These are phyloP conservation scores for Coemansia sp. DNA, from an alignment of 192 early-diverging fungal genomes.

Conservation along the genomic window DNA sequence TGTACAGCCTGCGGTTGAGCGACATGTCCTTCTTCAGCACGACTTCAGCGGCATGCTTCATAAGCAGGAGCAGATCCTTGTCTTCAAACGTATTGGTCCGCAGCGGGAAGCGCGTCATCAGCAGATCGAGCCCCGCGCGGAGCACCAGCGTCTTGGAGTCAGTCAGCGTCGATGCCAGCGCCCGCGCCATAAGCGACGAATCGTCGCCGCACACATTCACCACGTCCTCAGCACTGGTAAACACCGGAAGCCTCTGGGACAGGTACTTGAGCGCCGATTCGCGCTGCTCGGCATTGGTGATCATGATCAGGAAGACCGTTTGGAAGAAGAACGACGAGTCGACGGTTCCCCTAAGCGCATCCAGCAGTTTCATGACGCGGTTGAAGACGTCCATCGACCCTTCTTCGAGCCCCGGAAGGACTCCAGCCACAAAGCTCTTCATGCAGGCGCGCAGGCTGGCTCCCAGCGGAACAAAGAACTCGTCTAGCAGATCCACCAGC, in stretches of 20 bases:
- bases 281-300: slow-evolving; percentile 66
- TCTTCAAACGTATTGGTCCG: slow-evolving; percentile 56
- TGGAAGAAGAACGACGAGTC: slow-evolving; percentile 79
- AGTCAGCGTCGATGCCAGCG: slow-evolving; percentile 67
- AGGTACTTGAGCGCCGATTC: slow-evolving; percentile 79
- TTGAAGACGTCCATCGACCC: slow-evolving; percentile 84
- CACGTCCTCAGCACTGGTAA: slow-evolving; percentile 66
- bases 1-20: slow-evolving; percentile 86
- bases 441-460: slow-evolving; percentile 67
- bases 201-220: slow-evolving; percentile 72
- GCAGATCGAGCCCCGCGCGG: slow-evolving; percentile 77
- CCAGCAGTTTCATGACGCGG: slow-evolving; percentile 65
- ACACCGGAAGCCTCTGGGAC: slow-evolving; percentile 59
- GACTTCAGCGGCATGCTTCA: slow-evolving; percentile 72
- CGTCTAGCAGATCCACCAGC: slow-evolving; percentile 74
- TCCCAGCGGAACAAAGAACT: slow-evolving; percentile 74
- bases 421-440: slow-evolving; percentile 75
- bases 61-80: slow-evolving; percentile 67
- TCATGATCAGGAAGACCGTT: slow-evolving; percentile 79
- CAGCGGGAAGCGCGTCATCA: slow-evolving; percentile 59
- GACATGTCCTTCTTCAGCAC: slow-evolving; percentile 93
- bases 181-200: slow-evolving; percentile 69
- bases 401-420: slow-evolving; percentile 87
- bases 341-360: slow-evolving; percentile 64
- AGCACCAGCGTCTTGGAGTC: slow-evolving; percentile 83